These are phyloP conservation scores for Phyllosticta capitalensis DNA, from an alignment of 2,329 filamentous ascomycete species.

Conservation along the genomic window DNA sequence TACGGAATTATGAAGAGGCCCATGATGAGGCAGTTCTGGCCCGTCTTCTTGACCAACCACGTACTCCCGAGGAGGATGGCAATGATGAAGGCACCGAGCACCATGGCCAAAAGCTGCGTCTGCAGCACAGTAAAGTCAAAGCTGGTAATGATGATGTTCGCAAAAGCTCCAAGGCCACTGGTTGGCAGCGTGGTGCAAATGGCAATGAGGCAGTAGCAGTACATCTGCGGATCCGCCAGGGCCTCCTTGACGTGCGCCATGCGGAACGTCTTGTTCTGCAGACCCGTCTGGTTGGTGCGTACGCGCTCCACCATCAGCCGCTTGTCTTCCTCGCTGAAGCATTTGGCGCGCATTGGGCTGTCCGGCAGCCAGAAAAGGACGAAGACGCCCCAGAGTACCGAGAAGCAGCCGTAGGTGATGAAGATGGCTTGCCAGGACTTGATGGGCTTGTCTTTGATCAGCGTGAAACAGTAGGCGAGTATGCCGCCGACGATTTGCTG, in stretches of 20 bases:
- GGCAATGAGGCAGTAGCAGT: constrained; percentile 55
- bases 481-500: constrained; percentile 60
- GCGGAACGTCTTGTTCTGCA: constrained; percentile 38
- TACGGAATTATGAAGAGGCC: constrained; percentile 52
- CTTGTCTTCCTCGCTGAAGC: constrained; percentile 47
- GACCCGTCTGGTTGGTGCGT: constrained; percentile 33
- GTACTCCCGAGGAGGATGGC: constrained; percentile 56
- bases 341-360: constrained; percentile 51
- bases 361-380: constrained; percentile 54
- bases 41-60: constrained; percentile 57
- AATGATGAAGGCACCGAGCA: constrained; percentile 65
- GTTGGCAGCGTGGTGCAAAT: constrained; percentile 66
- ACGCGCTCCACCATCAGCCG: constrained; percentile 48
- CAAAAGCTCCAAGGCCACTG: constrained; percentile 62
- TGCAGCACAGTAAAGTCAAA: constrained; percentile 57
- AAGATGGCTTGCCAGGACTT: constrained; percentile 45
- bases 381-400: constrained; percentile 40
- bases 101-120: constrained; percentile 67
- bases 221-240: constrained; percentile 35
- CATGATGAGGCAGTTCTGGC: constrained; percentile 63
- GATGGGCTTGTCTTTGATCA: constrained; percentile 37
- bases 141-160: constrained; percentile 62
- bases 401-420: constrained; percentile 33
- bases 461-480: constrained; percentile 52
- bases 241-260: constrained; percentile 48